Percentiles rank a stretch among this genome's conserved stretches.
Evolutionary conservation across 768 basidiomycete genomes (phyloP).

Genomic region (Fibroporia radiculosa): DNA sequence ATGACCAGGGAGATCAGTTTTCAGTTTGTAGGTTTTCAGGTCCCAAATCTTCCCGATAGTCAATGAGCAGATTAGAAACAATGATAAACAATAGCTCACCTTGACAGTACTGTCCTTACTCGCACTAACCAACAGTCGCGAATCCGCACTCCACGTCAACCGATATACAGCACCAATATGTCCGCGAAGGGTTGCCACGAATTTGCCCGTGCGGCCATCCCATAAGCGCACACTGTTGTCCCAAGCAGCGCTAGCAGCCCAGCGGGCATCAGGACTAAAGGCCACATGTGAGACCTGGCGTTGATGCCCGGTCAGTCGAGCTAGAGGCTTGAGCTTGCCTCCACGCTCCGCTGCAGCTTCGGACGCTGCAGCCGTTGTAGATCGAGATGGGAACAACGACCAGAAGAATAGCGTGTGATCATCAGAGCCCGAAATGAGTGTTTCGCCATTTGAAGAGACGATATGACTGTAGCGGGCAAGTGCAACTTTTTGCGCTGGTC

Average conservation of each 20-base stretch:
- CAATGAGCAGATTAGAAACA: not conserved
- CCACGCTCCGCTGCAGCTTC: slow-evolving; percentile 30
- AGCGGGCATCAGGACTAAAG: slow-evolving; percentile 90
- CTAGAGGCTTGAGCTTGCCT: slow-evolving; percentile 57
- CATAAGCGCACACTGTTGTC: slow-evolving; percentile 88
- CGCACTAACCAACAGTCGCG: slow-evolving; percentile 84
- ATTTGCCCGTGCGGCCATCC: slow-evolving; percentile 82
- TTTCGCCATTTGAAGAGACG: slow-evolving; percentile 57
- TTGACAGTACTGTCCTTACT: slow-evolving; percentile 96
- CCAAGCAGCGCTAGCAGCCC: slow-evolving; percentile 87
- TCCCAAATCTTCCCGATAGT: slow-evolving; percentile 73
- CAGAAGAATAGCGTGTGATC: slow-evolving; percentile 98
- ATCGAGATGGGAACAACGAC: slow-evolving; percentile 60
- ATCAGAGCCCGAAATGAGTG: slow-evolving; percentile 92
- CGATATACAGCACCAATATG: slow-evolving; percentile 95
- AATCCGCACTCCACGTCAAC: slow-evolving; percentile 92
- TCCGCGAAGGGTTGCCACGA: slow-evolving; percentile 83
- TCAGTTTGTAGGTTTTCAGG: slow-evolving; percentile 92
- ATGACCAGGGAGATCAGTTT: slow-evolving; percentile 90
- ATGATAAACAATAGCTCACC: slow-evolving; percentile 35
- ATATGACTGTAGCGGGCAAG: slow-evolving; percentile 70
- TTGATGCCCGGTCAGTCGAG: slow-evolving; percentile 90
- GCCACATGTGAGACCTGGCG: slow-evolving; percentile 90
- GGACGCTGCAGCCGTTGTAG: slow-evolving; percentile 26
- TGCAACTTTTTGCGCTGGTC: slow-evolving; percentile 69